Conservation (phyloP, 768 basidiomycete genomes). For the Tulasnella sp. region DNA sequence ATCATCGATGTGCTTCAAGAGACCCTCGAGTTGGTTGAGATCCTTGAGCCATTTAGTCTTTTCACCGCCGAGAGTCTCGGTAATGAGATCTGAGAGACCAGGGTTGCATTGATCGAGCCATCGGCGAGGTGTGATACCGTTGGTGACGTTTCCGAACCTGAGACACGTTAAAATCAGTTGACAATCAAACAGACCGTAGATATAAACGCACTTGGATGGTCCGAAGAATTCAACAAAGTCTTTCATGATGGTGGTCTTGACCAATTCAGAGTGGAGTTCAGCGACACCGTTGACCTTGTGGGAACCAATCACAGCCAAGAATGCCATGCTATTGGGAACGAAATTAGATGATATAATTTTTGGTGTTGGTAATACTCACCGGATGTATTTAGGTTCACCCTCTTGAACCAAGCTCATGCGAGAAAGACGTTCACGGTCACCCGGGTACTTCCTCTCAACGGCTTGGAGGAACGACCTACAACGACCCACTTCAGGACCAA, state of each 20-base stretch:
- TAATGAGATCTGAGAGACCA: constrained; percentile 69
- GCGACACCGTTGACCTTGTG: constrained; percentile 93
- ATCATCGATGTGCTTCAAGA: constrained; percentile 61
- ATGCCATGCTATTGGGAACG: constrained; percentile 61
- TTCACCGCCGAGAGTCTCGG: constrained; percentile 59
- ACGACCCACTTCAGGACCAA: not conserved
- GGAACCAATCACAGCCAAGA: constrained; percentile 50
- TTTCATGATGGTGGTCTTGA: constrained; percentile 29
- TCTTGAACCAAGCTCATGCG: constrained; percentile 85
- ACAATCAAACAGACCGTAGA: not conserved
- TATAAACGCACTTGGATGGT: constrained; percentile 44
- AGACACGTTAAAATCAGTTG: constrained; percentile 11
- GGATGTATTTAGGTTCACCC: constrained; percentile 8
- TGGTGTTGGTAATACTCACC: constrained; percentile 30
- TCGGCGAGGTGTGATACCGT: constrained; percentile 87
- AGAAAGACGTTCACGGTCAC: constrained; percentile 61
- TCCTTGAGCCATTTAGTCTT: constrained; percentile 79
- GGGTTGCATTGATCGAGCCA: constrained; percentile 94
- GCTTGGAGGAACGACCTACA: constrained; percentile 51
- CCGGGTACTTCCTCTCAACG: constrained; percentile 83
- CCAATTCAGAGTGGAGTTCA: constrained; percentile 85
- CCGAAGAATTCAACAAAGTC: constrained; percentile 94
- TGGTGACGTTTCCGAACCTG: constrained; percentile 82
- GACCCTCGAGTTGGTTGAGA: constrained; percentile 59
- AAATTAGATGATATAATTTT: not conserved